Evolutionary conservation across 2,329 filamentous ascomycete genomes (phyloP).

Genomic region (Colletotrichum tamarilloi): DNA sequence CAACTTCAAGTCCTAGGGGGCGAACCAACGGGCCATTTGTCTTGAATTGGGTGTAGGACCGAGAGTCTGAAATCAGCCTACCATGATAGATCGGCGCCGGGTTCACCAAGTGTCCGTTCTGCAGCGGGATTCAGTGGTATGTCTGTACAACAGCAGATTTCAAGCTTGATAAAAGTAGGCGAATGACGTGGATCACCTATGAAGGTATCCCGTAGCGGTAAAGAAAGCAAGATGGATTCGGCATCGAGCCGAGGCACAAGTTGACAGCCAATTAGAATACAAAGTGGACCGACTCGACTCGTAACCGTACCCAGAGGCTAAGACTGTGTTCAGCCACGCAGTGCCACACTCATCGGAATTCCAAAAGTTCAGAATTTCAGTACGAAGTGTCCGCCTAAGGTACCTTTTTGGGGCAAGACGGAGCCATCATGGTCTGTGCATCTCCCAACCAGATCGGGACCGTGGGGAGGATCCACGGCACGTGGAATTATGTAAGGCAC

Average conservation of each 20-base stretch:
- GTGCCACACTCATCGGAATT: neutral
- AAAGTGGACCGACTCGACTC: neutral
- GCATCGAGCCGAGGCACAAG: conserved; percentile 21
- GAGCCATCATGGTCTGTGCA: conserved; percentile 4
- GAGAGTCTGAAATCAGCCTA: neutral
- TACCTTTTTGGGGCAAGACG: neutral
- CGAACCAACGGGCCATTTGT: neutral
- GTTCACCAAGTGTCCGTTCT: conserved; percentile 23
- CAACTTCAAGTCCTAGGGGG: neutral
- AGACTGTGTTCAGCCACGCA: neutral
- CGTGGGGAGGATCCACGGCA: conserved; percentile 1
- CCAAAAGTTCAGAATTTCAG: neutral
- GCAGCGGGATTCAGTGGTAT: neutral
- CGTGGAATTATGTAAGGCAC: conserved; percentile 33
- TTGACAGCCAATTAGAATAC: conserved; percentile 14
- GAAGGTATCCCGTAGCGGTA: neutral
- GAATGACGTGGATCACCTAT: neutral
- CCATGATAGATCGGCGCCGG: conserved; percentile 24
- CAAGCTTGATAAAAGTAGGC: neutral
- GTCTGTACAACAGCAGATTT: neutral
- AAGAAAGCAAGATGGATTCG: neutral
- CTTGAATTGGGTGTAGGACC: conserved; percentile 13
- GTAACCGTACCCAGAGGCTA: neutral
- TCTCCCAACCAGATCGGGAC: neutral
- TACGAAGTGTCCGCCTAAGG: too few species aligned